Evolutionary conservation across 768 basidiomycete species (phyloP).

Genomic region (Lactarius sanguifluus): DNA sequence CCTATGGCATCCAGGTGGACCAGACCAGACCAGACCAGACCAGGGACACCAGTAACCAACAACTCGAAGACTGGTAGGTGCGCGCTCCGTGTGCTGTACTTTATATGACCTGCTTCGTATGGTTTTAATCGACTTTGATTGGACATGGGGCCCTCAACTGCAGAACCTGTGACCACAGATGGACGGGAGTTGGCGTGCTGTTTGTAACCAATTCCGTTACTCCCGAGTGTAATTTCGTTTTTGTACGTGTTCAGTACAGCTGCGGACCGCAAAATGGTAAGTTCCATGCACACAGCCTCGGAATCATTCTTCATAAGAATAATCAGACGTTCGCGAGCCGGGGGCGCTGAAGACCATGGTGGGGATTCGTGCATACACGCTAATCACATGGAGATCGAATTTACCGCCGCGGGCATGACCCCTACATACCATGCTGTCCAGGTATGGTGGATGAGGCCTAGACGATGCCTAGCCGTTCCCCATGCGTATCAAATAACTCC

Average conservation of each 20-base stretch:
- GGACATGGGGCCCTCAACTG: not conserved
- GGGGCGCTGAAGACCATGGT: not conserved
- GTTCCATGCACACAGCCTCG: not conserved
- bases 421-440: not conserved
- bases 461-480: not conserved
- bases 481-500: constrained; percentile 48
- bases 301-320: constrained; percentile 2
- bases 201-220: not conserved
- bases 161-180: not conserved
- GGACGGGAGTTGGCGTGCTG: not conserved
- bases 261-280: not conserved
- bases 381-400: constrained; percentile 3
- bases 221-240: not conserved
- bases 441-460: not conserved
- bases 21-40: not conserved
- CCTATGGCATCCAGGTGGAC: not conserved
- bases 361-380: not conserved
- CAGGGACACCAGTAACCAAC: not conserved
- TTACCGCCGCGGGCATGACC: not conserved
- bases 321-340: constrained; percentile 3
- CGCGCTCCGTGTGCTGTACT: not conserved
- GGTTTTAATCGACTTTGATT: not conserved
- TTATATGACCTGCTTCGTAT: not conserved
- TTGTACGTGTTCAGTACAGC: constrained; percentile 5
- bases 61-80: not conserved